Conservation (phyloP, 371 early-diverging fungal genomes). For the Encephalitozoon cuniculi region DNA sequence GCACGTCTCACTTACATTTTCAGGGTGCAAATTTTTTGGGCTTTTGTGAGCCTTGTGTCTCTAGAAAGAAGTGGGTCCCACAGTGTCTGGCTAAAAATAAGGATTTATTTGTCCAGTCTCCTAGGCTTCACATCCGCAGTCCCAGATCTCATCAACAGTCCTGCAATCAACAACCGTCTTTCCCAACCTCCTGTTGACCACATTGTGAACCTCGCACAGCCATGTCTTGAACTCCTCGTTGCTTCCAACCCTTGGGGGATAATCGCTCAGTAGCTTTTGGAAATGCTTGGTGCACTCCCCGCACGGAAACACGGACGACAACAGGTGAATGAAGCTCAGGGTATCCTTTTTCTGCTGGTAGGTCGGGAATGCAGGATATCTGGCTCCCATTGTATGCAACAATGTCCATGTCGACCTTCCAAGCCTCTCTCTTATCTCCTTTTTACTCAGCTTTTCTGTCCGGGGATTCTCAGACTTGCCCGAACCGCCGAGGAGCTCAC, state of each 20-base stretch:
- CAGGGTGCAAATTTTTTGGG: slow-evolving; percentile 16
- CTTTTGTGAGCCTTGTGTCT: slow-evolving; percentile 3
- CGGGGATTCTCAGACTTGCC: background rate
- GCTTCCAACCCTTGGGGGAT: slow-evolving; percentile 74
- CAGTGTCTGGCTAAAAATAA: background rate
- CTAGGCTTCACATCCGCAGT: slow-evolving; percentile 58
- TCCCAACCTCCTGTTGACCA: slow-evolving; percentile 79
- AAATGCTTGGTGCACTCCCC: slow-evolving; percentile 69
- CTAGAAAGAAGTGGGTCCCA: too few species aligned
- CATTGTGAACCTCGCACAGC: slow-evolving; percentile 88
- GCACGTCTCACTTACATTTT: slow-evolving; percentile 32
- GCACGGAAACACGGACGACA: slow-evolving; percentile 85
- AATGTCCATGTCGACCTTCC: slow-evolving; percentile 90
- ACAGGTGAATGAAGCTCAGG: slow-evolving; percentile 70
- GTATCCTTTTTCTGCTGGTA: slow-evolving; percentile 68
- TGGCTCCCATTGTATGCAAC: slow-evolving; percentile 89
- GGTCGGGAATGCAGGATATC: slow-evolving; percentile 80
- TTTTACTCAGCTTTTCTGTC: slow-evolving; percentile 18
- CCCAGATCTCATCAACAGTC: slow-evolving; percentile 82
- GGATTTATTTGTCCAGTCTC: background rate
- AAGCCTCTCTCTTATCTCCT: slow-evolving; percentile 70
- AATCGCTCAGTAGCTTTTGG: slow-evolving; percentile 64
- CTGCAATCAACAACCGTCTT: slow-evolving; percentile 83
- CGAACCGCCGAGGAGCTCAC: background rate
- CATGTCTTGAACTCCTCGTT: slow-evolving; percentile 70